Percentiles rank a stretch among this genome's conserved stretches.
These are phyloP conservation scores for Salix koriyanagi DNA, from an alignment of 345 rosid species.

Conservation along the genomic window DNA sequence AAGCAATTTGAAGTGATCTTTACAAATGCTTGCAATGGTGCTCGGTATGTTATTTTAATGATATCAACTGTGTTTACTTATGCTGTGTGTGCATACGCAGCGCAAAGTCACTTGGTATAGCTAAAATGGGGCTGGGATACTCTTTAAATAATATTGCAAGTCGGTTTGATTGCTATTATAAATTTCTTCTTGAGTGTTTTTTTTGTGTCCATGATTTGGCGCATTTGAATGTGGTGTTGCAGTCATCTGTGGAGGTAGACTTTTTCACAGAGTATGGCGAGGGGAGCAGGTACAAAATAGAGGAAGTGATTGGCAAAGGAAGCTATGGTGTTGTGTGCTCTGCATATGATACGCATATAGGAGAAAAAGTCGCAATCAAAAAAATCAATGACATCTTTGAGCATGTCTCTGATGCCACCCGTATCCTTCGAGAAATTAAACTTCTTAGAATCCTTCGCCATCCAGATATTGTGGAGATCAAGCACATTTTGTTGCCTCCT, in stretches of 20 bases:
- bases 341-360: conserved; percentile 69
- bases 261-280: conserved; percentile 93
- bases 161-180: neutral
- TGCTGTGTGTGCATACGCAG: neutral
- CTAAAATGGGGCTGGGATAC: neutral
- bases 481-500: conserved; percentile 85
- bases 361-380: conserved; percentile 87
- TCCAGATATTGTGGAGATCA: conserved; percentile 93
- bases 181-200: neutral
- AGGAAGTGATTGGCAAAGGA: conserved; percentile 93
- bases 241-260: conserved; percentile 75
- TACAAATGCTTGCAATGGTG: neutral
- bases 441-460: conserved; percentile 82
- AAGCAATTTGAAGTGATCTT: neutral
- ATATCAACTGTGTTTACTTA: neutral
- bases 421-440: conserved; percentile 86
- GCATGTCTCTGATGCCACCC: conserved; percentile 89
- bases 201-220: neutral
- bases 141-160: neutral
- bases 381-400: conserved; percentile 88
- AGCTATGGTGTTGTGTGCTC: conserved; percentile 93
- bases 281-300: conserved; percentile 80
- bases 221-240: conserved; percentile 22
- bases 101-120: neutral
- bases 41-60: neutral